Percentiles rank a stretch among this genome's conserved stretches.
Conservation (phyloP, 305 asterid genomes). For the Fraxinus greggii region DNA sequence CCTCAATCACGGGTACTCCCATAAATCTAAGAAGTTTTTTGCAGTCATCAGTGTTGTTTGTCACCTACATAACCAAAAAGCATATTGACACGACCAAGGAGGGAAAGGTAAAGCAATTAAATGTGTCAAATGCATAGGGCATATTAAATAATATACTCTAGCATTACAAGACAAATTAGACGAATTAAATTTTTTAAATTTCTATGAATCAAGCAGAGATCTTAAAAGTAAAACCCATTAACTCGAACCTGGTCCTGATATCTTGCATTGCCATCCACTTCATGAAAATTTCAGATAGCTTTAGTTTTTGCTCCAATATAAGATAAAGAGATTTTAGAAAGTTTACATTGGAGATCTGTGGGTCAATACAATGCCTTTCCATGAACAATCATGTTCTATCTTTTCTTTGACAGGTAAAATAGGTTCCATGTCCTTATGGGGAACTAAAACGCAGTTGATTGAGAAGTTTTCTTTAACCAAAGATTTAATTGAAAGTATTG, state of each 20-base stretch:
- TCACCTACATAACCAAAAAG: constrained; percentile 52
- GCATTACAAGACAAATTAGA: neutral
- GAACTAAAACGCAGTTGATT: constrained; percentile 1
- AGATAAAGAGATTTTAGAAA: neutral
- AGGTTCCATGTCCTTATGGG: neutral
- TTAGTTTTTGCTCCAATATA: neutral
- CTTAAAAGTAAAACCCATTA: neutral
- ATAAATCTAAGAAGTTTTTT: too few species aligned
- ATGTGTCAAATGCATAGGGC: neutral
- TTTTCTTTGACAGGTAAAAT: constrained; percentile 2
- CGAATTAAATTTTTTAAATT: neutral
- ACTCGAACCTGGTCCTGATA: neutral
- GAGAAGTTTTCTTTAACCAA: neutral
- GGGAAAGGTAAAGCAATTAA: constrained; percentile 4
- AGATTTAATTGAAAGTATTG: neutral
- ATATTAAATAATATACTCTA: neutral
- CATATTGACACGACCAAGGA: constrained; percentile 20
- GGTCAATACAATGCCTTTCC: neutral
- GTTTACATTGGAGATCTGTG: constrained; percentile 1
- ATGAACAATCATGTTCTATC: neutral
- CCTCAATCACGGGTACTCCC: too few species aligned
- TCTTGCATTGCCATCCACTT: constrained; percentile 1
- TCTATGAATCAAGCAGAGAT: neutral
- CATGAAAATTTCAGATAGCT: neutral
- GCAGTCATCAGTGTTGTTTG: constrained; percentile 52